phyloP scores from a whole-genome alignment of 306 rosid genomes.

The Luffa acutangula region DNA sequence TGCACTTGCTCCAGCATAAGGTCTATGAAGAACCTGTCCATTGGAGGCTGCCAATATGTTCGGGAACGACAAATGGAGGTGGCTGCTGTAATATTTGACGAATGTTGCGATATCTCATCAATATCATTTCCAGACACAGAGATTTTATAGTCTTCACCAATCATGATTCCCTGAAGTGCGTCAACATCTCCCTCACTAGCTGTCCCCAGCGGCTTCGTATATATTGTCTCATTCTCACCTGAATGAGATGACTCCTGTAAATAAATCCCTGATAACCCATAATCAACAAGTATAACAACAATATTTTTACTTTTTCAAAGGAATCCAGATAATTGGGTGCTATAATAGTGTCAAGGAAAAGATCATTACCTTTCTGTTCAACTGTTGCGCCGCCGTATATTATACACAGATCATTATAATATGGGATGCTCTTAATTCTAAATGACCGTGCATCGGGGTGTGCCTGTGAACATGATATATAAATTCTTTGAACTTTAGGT shows the following conservation, averaged over 20 bases:
- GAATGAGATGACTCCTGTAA: conserved; percentile 26
- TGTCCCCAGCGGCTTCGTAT: conserved; percentile 15
- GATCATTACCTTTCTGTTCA: conserved; percentile 32
- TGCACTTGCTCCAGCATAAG: conserved; percentile 56
- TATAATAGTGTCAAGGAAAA: background rate
- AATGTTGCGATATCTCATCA: conserved; percentile 19
- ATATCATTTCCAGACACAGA: conserved; percentile 20
- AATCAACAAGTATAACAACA: conserved; percentile 12
- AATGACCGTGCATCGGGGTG: conserved; percentile 43
- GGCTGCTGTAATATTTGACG: conserved; percentile 15
- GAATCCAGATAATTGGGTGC: background rate
- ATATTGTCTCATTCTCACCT: conserved; percentile 22
- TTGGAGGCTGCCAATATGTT: conserved; percentile 68
- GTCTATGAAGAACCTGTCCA: conserved; percentile 61
- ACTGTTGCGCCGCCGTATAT: conserved; percentile 33
- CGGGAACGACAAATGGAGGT: conserved; percentile 29
- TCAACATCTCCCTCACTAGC: conserved; percentile 21
- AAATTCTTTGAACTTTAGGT: background rate
- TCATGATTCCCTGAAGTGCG: conserved; percentile 29
- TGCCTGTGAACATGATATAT: conserved; percentile 26
- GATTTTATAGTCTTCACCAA: conserved; percentile 39
- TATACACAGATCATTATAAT: conserved; percentile 36
- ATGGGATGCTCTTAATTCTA: conserved; percentile 57
- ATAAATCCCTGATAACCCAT: conserved; percentile 27
- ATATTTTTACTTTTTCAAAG: background rate